Evolutionary conservation across 2,329 filamentous ascomycete species (phyloP).

Genomic region (Fusarium luffae): DNA sequence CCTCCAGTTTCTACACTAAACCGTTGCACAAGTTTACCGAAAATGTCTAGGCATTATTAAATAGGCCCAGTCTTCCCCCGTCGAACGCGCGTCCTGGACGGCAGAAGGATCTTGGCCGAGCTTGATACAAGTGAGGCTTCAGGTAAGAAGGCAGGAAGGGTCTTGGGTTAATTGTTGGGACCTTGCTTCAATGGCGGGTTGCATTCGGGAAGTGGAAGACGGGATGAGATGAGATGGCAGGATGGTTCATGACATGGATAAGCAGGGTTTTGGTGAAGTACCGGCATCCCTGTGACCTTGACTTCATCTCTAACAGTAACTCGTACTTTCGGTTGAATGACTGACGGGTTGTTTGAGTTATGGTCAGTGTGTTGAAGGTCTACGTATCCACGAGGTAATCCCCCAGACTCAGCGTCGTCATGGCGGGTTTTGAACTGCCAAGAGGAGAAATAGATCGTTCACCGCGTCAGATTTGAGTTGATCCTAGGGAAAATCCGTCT

Average conservation of each 20-base stretch:
- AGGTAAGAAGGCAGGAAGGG: neutral
- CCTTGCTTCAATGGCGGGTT: neutral
- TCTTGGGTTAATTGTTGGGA: neutral
- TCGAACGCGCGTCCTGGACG: slow-evolving; percentile 40
- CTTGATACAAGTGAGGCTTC: slow-evolving; percentile 15
- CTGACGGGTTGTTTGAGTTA: slow-evolving; percentile 11
- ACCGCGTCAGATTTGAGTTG: slow-evolving; percentile 2
- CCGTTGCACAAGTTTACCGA: slow-evolving; percentile 22
- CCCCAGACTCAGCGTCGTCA: slow-evolving; percentile 18
- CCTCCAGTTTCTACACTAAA: slow-evolving; percentile 10
- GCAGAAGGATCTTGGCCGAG: slow-evolving; percentile 5
- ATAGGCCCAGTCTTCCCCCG: slow-evolving; percentile 17
- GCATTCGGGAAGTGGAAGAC: slow-evolving; percentile 17
- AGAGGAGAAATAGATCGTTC: slow-evolving; percentile 20
- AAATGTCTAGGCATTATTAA: slow-evolving; percentile 23
- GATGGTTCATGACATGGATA: neutral
- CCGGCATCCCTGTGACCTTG: slow-evolving; percentile 3
- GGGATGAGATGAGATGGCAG: neutral
- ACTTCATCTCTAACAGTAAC: neutral
- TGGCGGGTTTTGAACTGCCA: slow-evolving; percentile 8
- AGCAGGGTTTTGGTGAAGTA: neutral
- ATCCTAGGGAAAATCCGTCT: slow-evolving; percentile 21
- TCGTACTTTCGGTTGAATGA: slow-evolving; percentile 1
- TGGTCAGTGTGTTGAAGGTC: neutral
- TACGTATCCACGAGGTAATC: slow-evolving; percentile 13